Base-by-base conservation (phyloP, 352 stramenopile genomes). In the Phytophthora fragariae region DNA sequence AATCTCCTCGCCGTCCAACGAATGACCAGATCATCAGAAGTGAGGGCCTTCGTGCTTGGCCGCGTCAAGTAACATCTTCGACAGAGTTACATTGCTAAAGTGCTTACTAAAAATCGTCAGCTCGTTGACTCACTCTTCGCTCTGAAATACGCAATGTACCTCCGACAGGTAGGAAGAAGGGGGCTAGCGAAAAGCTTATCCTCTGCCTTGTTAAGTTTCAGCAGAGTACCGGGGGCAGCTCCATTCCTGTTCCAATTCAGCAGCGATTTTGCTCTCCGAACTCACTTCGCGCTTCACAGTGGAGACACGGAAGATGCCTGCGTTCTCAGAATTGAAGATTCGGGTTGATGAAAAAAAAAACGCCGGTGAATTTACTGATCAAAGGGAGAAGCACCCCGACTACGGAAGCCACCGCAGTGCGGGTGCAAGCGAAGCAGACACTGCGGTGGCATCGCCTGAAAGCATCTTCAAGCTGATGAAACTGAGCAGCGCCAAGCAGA, bases 1-100 rank as follows among this genome's bases (percentile, higher is more conserved):
- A 11, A 7, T 54, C 19, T 29, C 19, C n/a, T 12, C 47, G n/a
- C 19, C 19, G 29, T 31, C 47, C 47, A 54, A 29, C 47, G 17
- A 15, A 24, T 54, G 19, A 54, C 7, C 17, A 54, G 47, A 29
- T 54, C 47, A 15, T 44, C 6, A 4, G 33, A n/a, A 14, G 47
- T 53, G 15, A 63, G 46, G 10, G 15, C 15, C 46, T 70, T 63
- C 2, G 63, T 63, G 21, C 10, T 29, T 27, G 17, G 47, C 19
- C 47, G 46, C 46, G n/a, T 53, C 46, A 0, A 53, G 46, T 6
- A 53, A 7, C 46, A 53, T 53, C 8, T 53, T 53, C 1, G 46
- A 53, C 17, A 53, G 46, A 24, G 8, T 5, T 19, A 14, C 12
- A 11, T 53, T n/a, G n/a, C 8, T 27, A n/a, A 53, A 53, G 17